Base-by-base conservation (phyloP, 768 basidiomycete species). In the Dentipellis sp. region DNA sequence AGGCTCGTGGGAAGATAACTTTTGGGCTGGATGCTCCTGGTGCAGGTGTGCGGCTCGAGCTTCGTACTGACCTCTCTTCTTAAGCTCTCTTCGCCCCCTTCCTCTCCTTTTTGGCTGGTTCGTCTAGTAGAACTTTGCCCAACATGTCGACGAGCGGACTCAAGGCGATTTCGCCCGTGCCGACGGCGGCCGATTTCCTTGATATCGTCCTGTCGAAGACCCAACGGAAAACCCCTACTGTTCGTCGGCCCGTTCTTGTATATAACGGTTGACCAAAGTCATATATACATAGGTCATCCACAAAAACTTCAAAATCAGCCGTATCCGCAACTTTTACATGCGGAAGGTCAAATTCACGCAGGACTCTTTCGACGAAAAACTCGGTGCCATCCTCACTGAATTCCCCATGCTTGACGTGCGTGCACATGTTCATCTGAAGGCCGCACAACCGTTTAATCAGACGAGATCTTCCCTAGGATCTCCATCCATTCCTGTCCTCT, bases 271-370 rank as follows among this genome's bases (percentile, higher is more conserved):
- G 14, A 55, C 17, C 11, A 3, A 12, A 53, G 16, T 22, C 12
- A 7, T 0, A 34, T 11, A n/a, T 19, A 21, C 12, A 39, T 61
- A 92, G 91, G 93, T 94, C 63, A 97, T 98, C 68, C 97, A 97
- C 74, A 97, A 97, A 79, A 97, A 97, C 78, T 97, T 97, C 78
- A 97, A 99, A 77, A 99, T 99, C 71, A 94, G 92, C 62, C 88
- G 95, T 63, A 98, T 98, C 74, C 83, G 95, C 59, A 92, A 93
- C 65, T 93, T 93, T 67, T 97, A 99, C 72, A 97, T 98, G 95
- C 85, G 95, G 69, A 99, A 99, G 72, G 95, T 99, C 74, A 98
- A 95, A 72, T 98, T 97, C 70, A 94, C 94, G 2, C 94, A 97
- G 70, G 94, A 97, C 67, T 78, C 89, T 14, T 97, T 98, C 62